Evolutionary conservation across 164 flowering plant genomes (phyloP), one percentile per base, ranked within the genome.

Genomic region (Vitis rupestris): DNA sequence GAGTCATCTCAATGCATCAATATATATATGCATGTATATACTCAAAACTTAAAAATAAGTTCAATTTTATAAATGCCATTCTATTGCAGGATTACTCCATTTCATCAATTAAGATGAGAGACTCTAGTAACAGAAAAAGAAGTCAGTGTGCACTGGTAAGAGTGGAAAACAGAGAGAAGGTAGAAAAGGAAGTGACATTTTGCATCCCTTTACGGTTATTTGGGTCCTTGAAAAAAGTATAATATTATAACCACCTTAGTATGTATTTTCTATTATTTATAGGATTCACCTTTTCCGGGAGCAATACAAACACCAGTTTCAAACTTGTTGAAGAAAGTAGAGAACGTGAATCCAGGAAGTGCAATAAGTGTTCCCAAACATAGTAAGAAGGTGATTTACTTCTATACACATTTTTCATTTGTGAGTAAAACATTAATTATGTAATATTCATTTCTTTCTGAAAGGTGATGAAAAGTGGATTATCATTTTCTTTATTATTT

Each of bases 301-400:
- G 83, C 59, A 68, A 70, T 83, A 49, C 88, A 77, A 70, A 85
- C 92, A 23, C 97, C 98, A 19, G 83, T 88, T 52, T 73, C 95
- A 72, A 82, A 79, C 70, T 57, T 86, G 76, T 66, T 90, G 73
- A 87, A 80, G 80, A 88, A 84, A 75, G 94, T 78, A 16, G 88
- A 86, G 68, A 79, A 83, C 59, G 79, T 67, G 49, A 87, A 84
- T 61, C 37, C 87, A 16, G 90, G 87, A 75, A 82, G 76, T 52
- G 49, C 58, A 56, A 78, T 78, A 76, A 75, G 65, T 67, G 79
- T 84, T 59, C 92, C 98, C 4, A 86, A 93, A 82, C 97, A 88
- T 68, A 87, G 92, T 66, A 84, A 83, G 76, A 95, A 93, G 94
- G 99, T 87, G 14, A 79, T 65, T 54, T 51, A 54, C 67, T 66